Evolutionary conservation across 2,329 filamentous ascomycete species (phyloP), one percentile per base, ranked within the genome.

Genomic region (Chrysoporthe austroafricana): DNA sequence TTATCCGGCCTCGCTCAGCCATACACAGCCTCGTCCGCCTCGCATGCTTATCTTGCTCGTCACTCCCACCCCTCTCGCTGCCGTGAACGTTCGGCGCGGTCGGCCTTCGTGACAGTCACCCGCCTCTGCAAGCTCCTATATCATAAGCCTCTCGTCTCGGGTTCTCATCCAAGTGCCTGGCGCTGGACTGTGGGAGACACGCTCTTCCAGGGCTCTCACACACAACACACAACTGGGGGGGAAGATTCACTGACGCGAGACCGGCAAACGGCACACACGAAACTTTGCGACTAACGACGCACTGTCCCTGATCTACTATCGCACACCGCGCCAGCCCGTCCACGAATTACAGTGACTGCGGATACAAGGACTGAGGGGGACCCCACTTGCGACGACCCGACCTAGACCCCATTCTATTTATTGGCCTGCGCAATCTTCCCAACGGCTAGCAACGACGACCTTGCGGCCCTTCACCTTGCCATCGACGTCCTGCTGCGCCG

Each of bases 11-110:
- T 52, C 34, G 34, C n/a, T 46, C 54, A 46, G 54, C 26, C 62
- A 16, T 64, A 50, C 63, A 64, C 63, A 64, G 63, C 63, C 63
- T 64, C 63, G 63, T 59, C 63, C 62, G 4, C 42, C 62, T 34
- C 26, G 62, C 26, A 21, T 39, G 26, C 36, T 13, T 63, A n/a
- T 62, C 14, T 36, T 13, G 16, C 59, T 48, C 5, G 9, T 42
- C 18, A n/a, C 11, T 48, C 26, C 34, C 42, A 26, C 9, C 42
- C n/a, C 26, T 44, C 57, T 60, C 18, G 16, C 8, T 60, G 16
- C 44, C 11, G 13, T 21, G 18, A 26, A 26, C 2, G 26, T 2
- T 26, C 26, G 26, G 2, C 26, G 9, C 16, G 14, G 14, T 39
- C 57, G 21, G 57, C 18, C 26, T 36, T n/a, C 5, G 58, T n/a